Evolutionary conservation across 495 filamentous ascomycete species (phyloP).

Genomic region (Aspergillus funiculosus): DNA sequence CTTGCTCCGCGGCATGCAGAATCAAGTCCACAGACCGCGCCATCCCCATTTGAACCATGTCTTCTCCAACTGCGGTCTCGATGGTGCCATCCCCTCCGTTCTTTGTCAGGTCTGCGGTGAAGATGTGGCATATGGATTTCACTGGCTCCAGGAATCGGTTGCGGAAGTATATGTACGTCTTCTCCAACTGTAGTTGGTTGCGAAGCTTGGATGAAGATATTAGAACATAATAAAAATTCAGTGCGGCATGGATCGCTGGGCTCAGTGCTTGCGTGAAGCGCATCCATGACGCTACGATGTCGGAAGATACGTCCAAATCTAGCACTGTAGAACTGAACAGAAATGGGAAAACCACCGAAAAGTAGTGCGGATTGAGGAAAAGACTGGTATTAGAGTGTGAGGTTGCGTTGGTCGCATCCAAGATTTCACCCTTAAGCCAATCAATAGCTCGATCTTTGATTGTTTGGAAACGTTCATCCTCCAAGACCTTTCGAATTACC

Average conservation of each 20-base stretch:
- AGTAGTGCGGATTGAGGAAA: slow-evolving; percentile 37
- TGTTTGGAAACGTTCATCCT: slow-evolving; percentile 65
- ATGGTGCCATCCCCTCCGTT: slow-evolving; percentile 40
- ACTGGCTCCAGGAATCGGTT: slow-evolving; percentile 33
- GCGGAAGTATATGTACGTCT: slow-evolving; percentile 36
- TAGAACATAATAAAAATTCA: slow-evolving; percentile 45
- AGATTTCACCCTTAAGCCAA: slow-evolving; percentile 83
- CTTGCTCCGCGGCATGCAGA: slow-evolving; percentile 32
- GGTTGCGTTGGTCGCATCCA: slow-evolving; percentile 38
- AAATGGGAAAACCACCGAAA: slow-evolving; percentile 47
- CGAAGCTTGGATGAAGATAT: slow-evolving; percentile 32
- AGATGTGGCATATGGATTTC: slow-evolving; percentile 27
- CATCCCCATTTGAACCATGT: slow-evolving; percentile 35
- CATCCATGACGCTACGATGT: slow-evolving; percentile 33
- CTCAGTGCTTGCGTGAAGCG: slow-evolving; percentile 35
- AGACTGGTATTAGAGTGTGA: slow-evolving; percentile 15
- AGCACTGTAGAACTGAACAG: slow-evolving; percentile 27
- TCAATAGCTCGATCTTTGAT: slow-evolving; percentile 75
- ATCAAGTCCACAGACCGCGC: slow-evolving; percentile 37
- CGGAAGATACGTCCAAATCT: slow-evolving; percentile 22
- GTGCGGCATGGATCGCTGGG: slow-evolving; percentile 36
- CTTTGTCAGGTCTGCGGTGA: slow-evolving; percentile 31
- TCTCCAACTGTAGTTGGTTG: slow-evolving; percentile 32
- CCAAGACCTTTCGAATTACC: slow-evolving; percentile 73
- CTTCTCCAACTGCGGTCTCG: slow-evolving; percentile 35